Base-by-base conservation (phyloP, 805 yeast species). In the Candida gorgasii region DNA sequence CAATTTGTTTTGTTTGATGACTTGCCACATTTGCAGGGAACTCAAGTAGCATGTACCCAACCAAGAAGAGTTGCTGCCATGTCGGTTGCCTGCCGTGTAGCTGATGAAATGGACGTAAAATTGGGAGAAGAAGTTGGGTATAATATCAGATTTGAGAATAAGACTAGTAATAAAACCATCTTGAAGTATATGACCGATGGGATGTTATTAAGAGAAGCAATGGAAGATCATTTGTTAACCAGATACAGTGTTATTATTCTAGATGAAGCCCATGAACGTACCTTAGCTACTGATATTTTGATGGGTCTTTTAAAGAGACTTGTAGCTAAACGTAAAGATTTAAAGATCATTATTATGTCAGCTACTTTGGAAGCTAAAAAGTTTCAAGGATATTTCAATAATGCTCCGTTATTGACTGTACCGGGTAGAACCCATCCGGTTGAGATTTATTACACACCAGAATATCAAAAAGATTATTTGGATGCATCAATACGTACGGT, bases 41-140 rank as follows among this genome's bases (percentile, higher is more conserved):
- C 82, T 12, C 92, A 84, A 66, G 92, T 92, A 42, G 98, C 97
- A 1, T 90, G 97, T 80, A 90, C 98, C 0, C 92, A 81, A 65
- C 99, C 99, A 13, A 82, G 99, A 72, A 82, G 99, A 68, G 98
- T 92, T 52, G 99, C 99, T 14, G 98, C 99, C 13, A 92, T 90
- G 97, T 86, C 96, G 42, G 98, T 90, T 45, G 98, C 98, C 15
- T 84, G 86, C 50, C 86, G 99, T 73, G 99, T 92, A 40, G 96
- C 98, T 3, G 95, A 89, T 58, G 99, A 92, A 66, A 81, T 90
- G 93, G 98, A 90, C 63, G 98, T 92, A 5, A 74, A 78, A 46
- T 69, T 92, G 39, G 99, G 99, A 26, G 85, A 84, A 51, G 96
- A 92, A 65, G 98, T 92, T 46, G 99, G 99, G 69, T 92, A 92